phyloP scores from a whole-genome alignment of 2,329 filamentous ascomycete species.

The Orbilia oligospora region DNA sequence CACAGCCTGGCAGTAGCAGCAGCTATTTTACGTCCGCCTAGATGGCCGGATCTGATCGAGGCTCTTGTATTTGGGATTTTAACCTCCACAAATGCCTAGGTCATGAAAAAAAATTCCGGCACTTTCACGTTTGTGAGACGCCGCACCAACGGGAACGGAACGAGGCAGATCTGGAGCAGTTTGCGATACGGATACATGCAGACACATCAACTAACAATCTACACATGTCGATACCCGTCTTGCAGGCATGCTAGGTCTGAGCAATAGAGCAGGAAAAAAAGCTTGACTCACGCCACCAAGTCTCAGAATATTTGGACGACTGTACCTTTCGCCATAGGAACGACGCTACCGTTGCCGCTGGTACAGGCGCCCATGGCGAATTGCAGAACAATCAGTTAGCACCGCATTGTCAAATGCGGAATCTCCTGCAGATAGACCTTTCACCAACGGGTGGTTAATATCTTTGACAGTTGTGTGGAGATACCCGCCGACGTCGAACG shows the following conservation, averaged over 20 bases:
- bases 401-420: slow-evolving; percentile 14
- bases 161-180: slow-evolving; percentile 18
- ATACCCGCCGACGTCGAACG: slow-evolving; percentile 17
- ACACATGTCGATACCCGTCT: slow-evolving; percentile 21
- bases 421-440: slow-evolving; percentile 4
- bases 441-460: slow-evolving; percentile 15
- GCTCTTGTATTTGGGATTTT: background rate
- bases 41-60: background rate
- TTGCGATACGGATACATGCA: slow-evolving; percentile 15
- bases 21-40: slow-evolving; percentile 1
- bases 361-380: slow-evolving; percentile 31
- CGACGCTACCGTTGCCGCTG: slow-evolving; percentile 24
- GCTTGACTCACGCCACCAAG: slow-evolving; percentile 38
- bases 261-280: background rate
- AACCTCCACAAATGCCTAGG: background rate
- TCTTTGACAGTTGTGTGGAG: slow-evolving; percentile 25
- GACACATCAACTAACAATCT: slow-evolving; percentile 1
- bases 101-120: background rate
- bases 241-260: background rate
- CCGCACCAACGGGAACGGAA: slow-evolving; percentile 14
- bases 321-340: background rate
- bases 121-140: slow-evolving; percentile 8
- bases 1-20: background rate
- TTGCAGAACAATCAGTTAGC: slow-evolving; percentile 11
- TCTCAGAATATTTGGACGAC: slow-evolving; percentile 26